These are phyloP conservation scores for Aschersonia sp. DNA, from an alignment of 2,329 filamentous ascomycete species.

Conservation along the genomic window DNA sequence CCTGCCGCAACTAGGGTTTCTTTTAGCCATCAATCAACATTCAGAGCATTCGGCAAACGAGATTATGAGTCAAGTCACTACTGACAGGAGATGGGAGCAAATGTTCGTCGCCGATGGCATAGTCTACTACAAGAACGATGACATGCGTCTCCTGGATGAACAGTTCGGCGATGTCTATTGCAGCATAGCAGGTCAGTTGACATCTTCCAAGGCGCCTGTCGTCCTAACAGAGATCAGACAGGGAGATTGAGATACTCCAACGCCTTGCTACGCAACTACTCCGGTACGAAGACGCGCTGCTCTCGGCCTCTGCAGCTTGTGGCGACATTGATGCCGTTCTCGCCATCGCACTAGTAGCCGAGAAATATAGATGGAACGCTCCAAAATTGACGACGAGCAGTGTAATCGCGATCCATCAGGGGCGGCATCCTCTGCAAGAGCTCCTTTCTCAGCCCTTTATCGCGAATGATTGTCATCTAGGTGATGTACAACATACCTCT, in stretches of 20 bases:
- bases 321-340: conserved; percentile 79
- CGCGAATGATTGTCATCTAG: conserved; percentile 61
- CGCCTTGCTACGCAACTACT: conserved; percentile 57
- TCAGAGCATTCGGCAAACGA: conserved; percentile 37
- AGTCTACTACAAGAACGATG: conserved; percentile 74
- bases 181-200: conserved; percentile 55
- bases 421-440: conserved; percentile 79
- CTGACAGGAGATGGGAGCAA: conserved; percentile 55
- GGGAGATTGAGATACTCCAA: conserved; percentile 80
- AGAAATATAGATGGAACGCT: conserved; percentile 53
- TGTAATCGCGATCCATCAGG: conserved; percentile 57
- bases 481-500: conserved; percentile 36
- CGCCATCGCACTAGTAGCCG: conserved; percentile 65
- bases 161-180: conserved; percentile 76
- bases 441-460: conserved; percentile 68
- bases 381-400: conserved; percentile 60
- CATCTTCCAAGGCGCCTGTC: not conserved
- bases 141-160: conserved; percentile 68
- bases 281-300: conserved; percentile 49
- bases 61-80: conserved; percentile 45
- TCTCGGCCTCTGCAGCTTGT: conserved; percentile 59
- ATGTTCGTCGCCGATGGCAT: conserved; percentile 58
- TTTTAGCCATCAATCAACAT: conserved; percentile 53
- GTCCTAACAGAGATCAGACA: conserved; percentile 36
- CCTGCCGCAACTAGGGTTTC: conserved; percentile 81